Conservation (phyloP, 495 filamentous ascomycete species). For the Astrocystis sublimbata region DNA sequence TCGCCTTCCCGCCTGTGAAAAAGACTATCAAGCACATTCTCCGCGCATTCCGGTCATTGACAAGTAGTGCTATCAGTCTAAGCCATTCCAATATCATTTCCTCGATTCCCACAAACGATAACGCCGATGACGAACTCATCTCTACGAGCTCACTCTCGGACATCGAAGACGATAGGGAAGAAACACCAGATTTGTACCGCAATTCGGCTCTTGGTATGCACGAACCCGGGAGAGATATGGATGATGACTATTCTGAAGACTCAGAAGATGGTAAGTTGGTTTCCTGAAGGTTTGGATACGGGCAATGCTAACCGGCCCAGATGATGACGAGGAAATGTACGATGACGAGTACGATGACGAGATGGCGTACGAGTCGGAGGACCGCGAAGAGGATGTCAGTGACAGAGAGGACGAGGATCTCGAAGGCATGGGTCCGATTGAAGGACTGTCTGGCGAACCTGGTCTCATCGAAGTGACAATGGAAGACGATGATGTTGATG, state of each 20-base stretch:
- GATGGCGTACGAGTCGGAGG: conserved; percentile 80
- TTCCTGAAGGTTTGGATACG: neutral
- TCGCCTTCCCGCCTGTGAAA: conserved; percentile 91
- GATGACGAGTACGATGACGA: conserved; percentile 83
- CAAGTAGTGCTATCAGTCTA: conserved; percentile 79
- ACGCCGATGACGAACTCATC: conserved; percentile 83
- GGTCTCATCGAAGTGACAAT: conserved; percentile 82
- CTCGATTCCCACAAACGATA: conserved; percentile 62
- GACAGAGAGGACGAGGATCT: conserved; percentile 75
- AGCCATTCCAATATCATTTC: conserved; percentile 75
- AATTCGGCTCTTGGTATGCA: conserved; percentile 96
- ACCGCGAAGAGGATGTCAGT: conserved; percentile 86
- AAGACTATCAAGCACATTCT: conserved; percentile 95
- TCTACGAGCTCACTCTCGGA: conserved; percentile 89
- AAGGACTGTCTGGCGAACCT: conserved; percentile 78
- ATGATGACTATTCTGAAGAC: conserved; percentile 67
- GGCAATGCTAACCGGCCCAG: conserved; percentile 38
- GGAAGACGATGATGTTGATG: conserved; percentile 73
- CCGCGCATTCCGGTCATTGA: conserved; percentile 80
- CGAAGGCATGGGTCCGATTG: conserved; percentile 77
- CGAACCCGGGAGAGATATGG: conserved; percentile 72
- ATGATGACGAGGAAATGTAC: conserved; percentile 75
- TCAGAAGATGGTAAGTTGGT: conserved; percentile 56
- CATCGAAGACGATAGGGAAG: conserved; percentile 83
- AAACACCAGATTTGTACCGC: conserved; percentile 95